Evolutionary conservation across 805 yeast genomes (phyloP).

Genomic region (Tanozyma kutaoensis): DNA sequence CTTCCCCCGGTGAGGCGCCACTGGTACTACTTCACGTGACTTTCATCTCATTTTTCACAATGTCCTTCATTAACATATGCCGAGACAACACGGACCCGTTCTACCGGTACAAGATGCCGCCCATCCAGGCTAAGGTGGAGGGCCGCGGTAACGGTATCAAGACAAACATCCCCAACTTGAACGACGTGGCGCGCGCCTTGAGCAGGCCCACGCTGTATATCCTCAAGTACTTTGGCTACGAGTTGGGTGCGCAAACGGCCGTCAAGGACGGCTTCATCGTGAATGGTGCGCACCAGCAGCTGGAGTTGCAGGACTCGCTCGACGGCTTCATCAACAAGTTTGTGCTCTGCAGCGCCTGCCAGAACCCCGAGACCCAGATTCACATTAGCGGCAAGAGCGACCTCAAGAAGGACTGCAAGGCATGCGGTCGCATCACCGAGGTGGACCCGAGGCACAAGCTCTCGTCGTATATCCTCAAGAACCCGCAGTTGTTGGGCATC

Average conservation of each 20-base stretch:
- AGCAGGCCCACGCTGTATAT: constrained; percentile 88
- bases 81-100: constrained; percentile 97
- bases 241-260: constrained; percentile 81
- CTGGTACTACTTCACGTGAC: too few species aligned
- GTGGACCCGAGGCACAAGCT: constrained; percentile 81
- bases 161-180: constrained; percentile 80
- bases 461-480: constrained; percentile 76
- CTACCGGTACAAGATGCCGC: constrained; percentile 99
- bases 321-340: constrained; percentile 91
- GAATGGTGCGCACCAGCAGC: constrained; percentile 88
- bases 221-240: constrained; percentile 90
- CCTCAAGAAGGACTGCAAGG: constrained; percentile 89
- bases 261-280: constrained; percentile 76
- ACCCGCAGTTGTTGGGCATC: constrained; percentile 58
- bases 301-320: constrained; percentile 81
- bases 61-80: constrained; percentile 87
- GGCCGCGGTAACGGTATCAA: constrained; percentile 99
- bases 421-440: constrained; percentile 84
- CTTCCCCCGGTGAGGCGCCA: constrained; percentile 40
- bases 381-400: constrained; percentile 61
- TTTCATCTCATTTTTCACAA: too few species aligned
- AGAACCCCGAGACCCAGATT: constrained; percentile 95
- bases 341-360: constrained; percentile 88
- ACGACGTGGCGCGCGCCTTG: constrained; percentile 89
- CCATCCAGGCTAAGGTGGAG: constrained; percentile 91